Evolutionary conservation across 2,329 filamentous ascomycete genomes (phyloP), one percentile per base, ranked within the genome.

Genomic region (Fusarium xyrophilum): DNA sequence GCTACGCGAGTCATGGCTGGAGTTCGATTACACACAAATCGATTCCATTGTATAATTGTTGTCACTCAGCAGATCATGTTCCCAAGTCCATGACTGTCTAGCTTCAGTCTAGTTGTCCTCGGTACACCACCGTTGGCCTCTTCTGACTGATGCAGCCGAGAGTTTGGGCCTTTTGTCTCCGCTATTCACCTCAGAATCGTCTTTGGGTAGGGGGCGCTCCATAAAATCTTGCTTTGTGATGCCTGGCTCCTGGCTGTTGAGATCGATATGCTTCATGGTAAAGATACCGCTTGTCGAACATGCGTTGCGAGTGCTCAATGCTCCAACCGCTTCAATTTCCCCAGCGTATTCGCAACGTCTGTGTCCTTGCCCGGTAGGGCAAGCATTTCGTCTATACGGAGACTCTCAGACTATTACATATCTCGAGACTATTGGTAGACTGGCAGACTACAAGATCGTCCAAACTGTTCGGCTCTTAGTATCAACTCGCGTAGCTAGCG

Each of bases 161-260:
- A 30, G 23, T 17, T 25, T 39, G 23, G 55, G 14, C 30, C 58
- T 19, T 25, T 60, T 21, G 42, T 28, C 54, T 63, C 48, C 48
- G 48, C 12, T 28, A 36, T 28, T n/a, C 25, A 82, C 83, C 40
- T 93, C 89, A 1, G 81, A 78, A 9, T 85, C 82, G 25, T 84
- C 77, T 8, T 76, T 76, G 0, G 95, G 95, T 6, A 95, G 78
- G 1, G 93, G 92, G 28, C 93, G 86, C 70, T 93, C 82, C 94
- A 99, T 97, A 75, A 99, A 98, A 78, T 99, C 93, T 76, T 97
- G 93, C 78, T 96, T 89, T 60, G 89, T 76, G 69, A 99, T 99
- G 1, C 88, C 89, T 2, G 90, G 84, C 47, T 89, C 90, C 75
- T 97, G 93, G 63, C 93, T 96, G 79, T 96, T 92, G 58, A 99